Evolutionary conservation across 2,329 filamentous ascomycete species (phyloP), one percentile per base, ranked within the genome.

Genomic region (Pseudocercospora vitis): DNA sequence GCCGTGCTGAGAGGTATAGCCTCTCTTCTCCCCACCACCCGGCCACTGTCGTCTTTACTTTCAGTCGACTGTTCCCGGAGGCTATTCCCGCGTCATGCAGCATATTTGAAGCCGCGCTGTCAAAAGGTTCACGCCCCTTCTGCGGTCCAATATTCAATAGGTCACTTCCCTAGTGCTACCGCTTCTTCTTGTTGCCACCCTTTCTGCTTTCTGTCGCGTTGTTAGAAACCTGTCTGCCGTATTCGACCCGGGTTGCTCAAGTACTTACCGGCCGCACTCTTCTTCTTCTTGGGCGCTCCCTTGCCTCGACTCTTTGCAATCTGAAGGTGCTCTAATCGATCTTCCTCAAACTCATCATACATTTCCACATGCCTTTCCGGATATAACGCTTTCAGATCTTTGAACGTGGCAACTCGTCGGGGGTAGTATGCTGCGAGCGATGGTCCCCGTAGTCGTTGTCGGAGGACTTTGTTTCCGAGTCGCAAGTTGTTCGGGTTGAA

Each of bases 261-360:
- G 39, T 65, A 71, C 68, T 65, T 51, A 76, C 75, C 75, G 54
- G 73, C 73, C 62, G 74, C 74, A 39, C 79, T 84, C 68, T 79
- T 85, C 80, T 94, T 95, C 83, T 95, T 96, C 82, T 95, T 87
- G 6, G 92, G 91, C 39, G 87, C 83, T 51, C 86, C 86, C 79
- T 97, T 96, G 62, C 91, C 91, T 76, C 91, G 85, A 24, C 81
- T 74, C 72, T 89, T 91, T 65, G 66, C 57, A 32, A 73, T 76
- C 68, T 64, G 71, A 62, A 91, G 80, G 72, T 85, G 82, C 71
- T 90, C 90, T 57, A 90, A 75, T 64, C 94, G 85, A 61, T 94
- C 87, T 64, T 89, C 83, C 71, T 95, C 89, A 3, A 79, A 77
- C 57, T 94, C 86, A 64, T 96, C 83, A 66, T 85, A 84, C 5